Conservation (phyloP, 495 filamentous ascomycete genomes). For the Aspergillus coremiiformis region DNA sequence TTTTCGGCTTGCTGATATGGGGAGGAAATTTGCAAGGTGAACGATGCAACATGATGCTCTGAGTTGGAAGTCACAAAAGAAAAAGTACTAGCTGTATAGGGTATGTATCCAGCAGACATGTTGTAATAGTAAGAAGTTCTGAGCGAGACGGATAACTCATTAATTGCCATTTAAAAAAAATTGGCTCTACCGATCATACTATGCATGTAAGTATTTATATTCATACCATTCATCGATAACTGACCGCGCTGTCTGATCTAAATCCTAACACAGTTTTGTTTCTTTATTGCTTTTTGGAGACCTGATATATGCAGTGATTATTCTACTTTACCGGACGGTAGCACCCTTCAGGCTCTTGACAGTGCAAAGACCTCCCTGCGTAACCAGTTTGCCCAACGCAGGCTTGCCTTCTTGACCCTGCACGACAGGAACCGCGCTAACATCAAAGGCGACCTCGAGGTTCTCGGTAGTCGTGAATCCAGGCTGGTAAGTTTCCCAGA, state of each 20-base stretch:
- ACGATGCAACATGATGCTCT: no score
- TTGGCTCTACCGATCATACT: neutral
- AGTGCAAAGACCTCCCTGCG: slow-evolving; percentile 63
- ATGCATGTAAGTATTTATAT: neutral
- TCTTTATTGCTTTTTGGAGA: slow-evolving; percentile 4
- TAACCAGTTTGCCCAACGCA: slow-evolving; percentile 60
- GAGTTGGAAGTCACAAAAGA: no score
- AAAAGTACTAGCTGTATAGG: no score
- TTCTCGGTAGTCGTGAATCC: slow-evolving; percentile 81
- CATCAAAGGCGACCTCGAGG: slow-evolving; percentile 74
- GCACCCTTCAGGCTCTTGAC: slow-evolving; percentile 67
- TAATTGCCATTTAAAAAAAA: no score
- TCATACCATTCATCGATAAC: neutral
- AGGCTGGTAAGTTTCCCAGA: slow-evolving; percentile 93
- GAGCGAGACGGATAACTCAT: no score
- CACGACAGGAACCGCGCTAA: slow-evolving; percentile 51
- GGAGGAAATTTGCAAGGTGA: no score
- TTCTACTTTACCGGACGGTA: slow-evolving; percentile 48
- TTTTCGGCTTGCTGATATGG: no score
- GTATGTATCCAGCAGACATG: no score
- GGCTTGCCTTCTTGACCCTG: slow-evolving; percentile 55
- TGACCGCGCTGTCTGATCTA: neutral
- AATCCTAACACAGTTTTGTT: neutral
- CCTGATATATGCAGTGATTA: neutral
- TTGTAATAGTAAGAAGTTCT: no score